These are phyloP conservation scores for Penicillium aurantiogriseum DNA, from an alignment of 2,329 filamentous ascomycete genomes.

Conservation along the genomic window DNA sequence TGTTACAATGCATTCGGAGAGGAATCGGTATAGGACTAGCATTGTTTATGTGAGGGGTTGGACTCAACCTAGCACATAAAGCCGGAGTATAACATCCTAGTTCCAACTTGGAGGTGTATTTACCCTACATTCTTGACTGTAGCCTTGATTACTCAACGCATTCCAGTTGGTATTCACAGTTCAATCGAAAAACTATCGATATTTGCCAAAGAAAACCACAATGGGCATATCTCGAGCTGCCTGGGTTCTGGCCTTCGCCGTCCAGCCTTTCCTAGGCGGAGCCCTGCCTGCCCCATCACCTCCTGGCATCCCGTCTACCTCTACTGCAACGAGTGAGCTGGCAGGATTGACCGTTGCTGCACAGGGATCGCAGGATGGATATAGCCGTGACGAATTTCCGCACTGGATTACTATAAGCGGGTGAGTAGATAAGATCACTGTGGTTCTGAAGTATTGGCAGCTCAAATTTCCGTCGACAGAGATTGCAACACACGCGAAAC, in stretches of 20 bases:
- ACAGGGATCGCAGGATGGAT: conserved; percentile 55
- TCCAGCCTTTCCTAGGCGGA: conserved; percentile 15
- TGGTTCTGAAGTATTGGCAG: neutral
- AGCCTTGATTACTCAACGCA: neutral
- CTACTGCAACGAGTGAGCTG: conserved; percentile 59
- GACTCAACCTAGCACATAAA: neutral
- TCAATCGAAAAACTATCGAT: neutral
- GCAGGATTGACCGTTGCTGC: conserved; percentile 57
- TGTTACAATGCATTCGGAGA: conserved; percentile 10
- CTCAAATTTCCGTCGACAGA: conserved; percentile 37
- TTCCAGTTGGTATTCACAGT: neutral
- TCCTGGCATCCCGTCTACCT: conserved; percentile 62
- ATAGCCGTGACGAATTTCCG: conserved; percentile 67
- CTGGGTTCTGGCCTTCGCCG: conserved; percentile 17
- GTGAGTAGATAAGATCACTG: conserved; percentile 39
- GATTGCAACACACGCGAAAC: conserved; percentile 71
- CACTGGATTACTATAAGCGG: conserved; percentile 60
- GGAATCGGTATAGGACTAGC: neutral
- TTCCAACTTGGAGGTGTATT: neutral
- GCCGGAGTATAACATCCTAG: neutral
- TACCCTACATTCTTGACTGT: neutral
- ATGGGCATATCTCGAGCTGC: neutral
- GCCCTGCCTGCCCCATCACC: conserved; percentile 39
- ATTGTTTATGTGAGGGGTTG: neutral
- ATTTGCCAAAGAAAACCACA: neutral